These are phyloP conservation scores for Pseudovirgaria hyperparasitica DNA, from an alignment of 2,329 filamentous ascomycete species.

Conservation along the genomic window DNA sequence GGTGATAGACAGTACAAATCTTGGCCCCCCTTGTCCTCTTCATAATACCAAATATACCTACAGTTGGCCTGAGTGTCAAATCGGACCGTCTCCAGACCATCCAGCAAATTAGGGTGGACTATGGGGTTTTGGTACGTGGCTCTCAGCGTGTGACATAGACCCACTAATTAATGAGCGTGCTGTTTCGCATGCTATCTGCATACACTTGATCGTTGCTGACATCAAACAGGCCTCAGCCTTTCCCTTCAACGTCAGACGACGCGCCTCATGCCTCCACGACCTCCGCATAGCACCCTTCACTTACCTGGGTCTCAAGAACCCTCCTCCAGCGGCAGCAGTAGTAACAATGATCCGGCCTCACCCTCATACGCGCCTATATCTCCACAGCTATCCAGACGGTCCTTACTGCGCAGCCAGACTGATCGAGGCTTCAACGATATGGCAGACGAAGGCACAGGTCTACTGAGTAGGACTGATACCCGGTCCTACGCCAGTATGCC, in stretches of 20 bases:
- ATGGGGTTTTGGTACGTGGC: background rate
- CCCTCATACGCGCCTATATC: no score
- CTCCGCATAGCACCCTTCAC: slow-evolving; percentile 24
- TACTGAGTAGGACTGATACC: slow-evolving; percentile 28
- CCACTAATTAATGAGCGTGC: no score
- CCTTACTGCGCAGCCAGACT: slow-evolving; percentile 16
- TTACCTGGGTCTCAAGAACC: slow-evolving; percentile 20
- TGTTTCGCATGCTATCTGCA: no score
- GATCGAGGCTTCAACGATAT: slow-evolving; percentile 21
- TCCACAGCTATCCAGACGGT: slow-evolving; percentile 19
- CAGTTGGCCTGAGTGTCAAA: no score
- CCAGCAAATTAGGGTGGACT: background rate
- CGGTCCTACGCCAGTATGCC: slow-evolving; percentile 32
- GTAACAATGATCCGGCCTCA: slow-evolving; percentile 18
- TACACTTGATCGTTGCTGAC: slow-evolving; percentile 1
- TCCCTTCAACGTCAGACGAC: slow-evolving; percentile 3
- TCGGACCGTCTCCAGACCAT: slow-evolving; percentile 1
- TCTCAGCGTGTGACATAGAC: slow-evolving; percentile 1
- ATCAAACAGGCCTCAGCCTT: slow-evolving; percentile 5
- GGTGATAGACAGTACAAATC: no score
- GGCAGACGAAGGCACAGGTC: slow-evolving; percentile 30
- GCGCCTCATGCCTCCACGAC: slow-evolving; percentile 5
- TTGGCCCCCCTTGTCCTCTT: no score
- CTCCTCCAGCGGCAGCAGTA: slow-evolving; percentile 14
- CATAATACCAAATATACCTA: no score